Percentiles rank a stretch among this genome's conserved stretches.
phyloP scores from a whole-genome alignment of 2,329 filamentous ascomycete species.

The Calonectria henricotiae region DNA sequence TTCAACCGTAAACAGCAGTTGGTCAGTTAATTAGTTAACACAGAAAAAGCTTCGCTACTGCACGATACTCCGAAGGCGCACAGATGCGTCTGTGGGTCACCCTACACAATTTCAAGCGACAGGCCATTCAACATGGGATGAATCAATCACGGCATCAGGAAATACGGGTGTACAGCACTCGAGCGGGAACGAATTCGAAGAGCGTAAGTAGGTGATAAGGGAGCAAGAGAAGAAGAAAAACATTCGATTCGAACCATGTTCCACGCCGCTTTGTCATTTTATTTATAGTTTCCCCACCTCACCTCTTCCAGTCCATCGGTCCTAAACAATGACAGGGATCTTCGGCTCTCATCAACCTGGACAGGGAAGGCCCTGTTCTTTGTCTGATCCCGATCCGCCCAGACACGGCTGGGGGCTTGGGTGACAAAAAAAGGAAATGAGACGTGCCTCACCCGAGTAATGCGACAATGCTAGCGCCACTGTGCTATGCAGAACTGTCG shows the following conservation, averaged over 20 bases:
- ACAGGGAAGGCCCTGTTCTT: not conserved
- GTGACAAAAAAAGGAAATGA: not conserved
- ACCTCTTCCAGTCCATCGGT: not conserved
- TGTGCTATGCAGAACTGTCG: too few relatives aligned
- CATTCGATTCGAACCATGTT: not conserved
- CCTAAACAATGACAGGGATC: not conserved
- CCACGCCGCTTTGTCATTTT: constrained; percentile 16
- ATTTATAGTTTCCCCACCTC: constrained; percentile 12
- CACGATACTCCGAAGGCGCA: not conserved
- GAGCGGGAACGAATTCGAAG: too few relatives aligned
- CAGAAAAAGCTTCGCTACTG: not conserved
- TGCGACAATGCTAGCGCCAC: too few relatives aligned
- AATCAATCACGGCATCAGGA: not conserved
- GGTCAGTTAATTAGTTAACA: not conserved
- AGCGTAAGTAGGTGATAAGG: too few relatives aligned
- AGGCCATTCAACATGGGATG: not conserved
- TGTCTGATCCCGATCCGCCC: constrained; percentile 8
- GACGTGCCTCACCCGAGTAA: too few relatives aligned
- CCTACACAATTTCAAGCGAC: constrained; percentile 6
- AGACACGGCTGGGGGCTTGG: not conserved
- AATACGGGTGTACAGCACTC: not conserved
- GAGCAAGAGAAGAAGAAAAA: not conserved
- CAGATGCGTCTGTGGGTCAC: constrained; percentile 22
- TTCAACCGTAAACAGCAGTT: not conserved
- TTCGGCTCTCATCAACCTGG: not conserved